These are phyloP conservation scores for Aspergillus saccharolyticus DNA, from an alignment of 495 filamentous ascomycete genomes.

Conservation along the genomic window DNA sequence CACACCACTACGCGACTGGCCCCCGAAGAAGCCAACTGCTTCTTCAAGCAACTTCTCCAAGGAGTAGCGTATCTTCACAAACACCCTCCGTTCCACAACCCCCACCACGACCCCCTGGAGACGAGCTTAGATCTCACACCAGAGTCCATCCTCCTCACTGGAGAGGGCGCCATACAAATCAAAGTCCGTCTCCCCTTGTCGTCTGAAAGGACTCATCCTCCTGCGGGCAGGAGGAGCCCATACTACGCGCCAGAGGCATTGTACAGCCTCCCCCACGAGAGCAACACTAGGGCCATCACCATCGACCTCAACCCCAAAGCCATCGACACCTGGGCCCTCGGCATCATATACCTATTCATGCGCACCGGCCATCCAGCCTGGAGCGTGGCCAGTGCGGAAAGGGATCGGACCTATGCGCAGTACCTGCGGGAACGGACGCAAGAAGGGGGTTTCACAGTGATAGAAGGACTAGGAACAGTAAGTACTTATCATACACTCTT, in stretches of 20 bases:
- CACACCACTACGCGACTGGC: conserved; percentile 62
- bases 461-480: not conserved
- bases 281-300: conserved; percentile 31
- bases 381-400: conserved; percentile 78
- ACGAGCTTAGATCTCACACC: not conserved
- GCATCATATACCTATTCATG: conserved; percentile 96
- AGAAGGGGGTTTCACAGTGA: not conserved
- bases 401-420: conserved; percentile 45
- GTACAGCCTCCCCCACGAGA: not conserved
- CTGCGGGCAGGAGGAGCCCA: not conserved
- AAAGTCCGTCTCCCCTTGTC: not conserved
- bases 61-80: conserved; percentile 96
- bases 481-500: too few relatives aligned
- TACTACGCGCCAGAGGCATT: not conserved
- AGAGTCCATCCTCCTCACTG: not conserved
- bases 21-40: conserved; percentile 82
- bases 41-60: conserved; percentile 94
- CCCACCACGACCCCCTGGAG: too few relatives aligned
- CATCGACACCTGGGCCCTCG: conserved; percentile 91
- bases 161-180: not conserved
- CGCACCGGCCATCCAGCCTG: conserved; percentile 83
- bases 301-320: conserved; percentile 78
- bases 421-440: not conserved
- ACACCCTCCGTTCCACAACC: conserved; percentile 67
- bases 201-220: not conserved